Base-by-base conservation (phyloP, 495 filamentous ascomycete genomes). In the Usnea hakonensis region DNA sequence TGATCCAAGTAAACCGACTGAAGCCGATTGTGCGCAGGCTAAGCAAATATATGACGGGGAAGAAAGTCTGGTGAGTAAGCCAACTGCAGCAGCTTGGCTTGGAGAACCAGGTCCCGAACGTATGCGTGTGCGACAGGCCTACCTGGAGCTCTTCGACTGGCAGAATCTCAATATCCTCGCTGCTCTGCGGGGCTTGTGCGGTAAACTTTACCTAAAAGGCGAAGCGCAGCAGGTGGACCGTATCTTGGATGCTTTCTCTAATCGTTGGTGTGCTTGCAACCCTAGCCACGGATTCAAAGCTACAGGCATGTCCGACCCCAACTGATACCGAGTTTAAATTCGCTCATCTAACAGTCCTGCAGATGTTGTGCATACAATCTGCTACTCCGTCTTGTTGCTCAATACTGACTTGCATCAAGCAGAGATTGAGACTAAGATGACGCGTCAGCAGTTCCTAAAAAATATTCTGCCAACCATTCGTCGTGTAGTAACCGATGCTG, bases 181-280 rank as follows among this genome's bases (percentile, higher is more conserved):
- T 21, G 85, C 90, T 14, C 77, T 97, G 58, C 86, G 94, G 46
- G 81, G 83, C 54, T 80, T 99, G 40, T 99, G 95, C 71, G 78
- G 80, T 48, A 86, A 88, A 30, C 76, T 97, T n/a, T 80, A 94
- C 23, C 76, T 99, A 48, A 88, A 88, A 69, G 94, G 89, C 30
- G 94, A 99, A 76, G 95, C 91, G 26, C 94, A 99, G 74, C 94
- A 99, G 72, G 88, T 99, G 11, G 95, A 97, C 69, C 86, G 94
- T 6, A 91, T 99, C 38, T 74, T 99, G 67, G 89, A 91, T 70
- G 87, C 89, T 21, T 91, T 97, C 67, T 87, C 93, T 3, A 83
- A 79, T 37, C 78, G 93, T 52, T 97, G 95, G 94, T 97, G 91
- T 71, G 84, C 88, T 68, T 97, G 93, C 75, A 99, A 99, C 71